Base-by-base conservation (phyloP, 1,139 yeast species). In the Taphrina betulina region DNA sequence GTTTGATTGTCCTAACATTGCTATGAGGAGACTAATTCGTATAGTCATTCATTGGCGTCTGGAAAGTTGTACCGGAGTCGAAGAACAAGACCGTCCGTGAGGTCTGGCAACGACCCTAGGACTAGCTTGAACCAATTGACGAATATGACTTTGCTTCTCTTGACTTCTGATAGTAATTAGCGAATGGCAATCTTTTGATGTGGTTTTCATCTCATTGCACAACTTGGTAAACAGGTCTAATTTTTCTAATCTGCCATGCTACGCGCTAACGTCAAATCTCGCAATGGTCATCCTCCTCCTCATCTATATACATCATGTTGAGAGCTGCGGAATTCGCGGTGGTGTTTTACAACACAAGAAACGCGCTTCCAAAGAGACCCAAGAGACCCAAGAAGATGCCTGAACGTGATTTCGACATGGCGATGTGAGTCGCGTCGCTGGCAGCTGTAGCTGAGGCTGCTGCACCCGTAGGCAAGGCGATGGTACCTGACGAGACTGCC, bases 61-160 rank as follows among this genome's bases (percentile, higher is more conserved):
- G 63, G 35, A 38, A 60, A 2, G 70, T 67, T 51, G 74, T 88
- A 2, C 96, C 96, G 0, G 96, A 89, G 66, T 87, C 96, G 0
- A 85, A 79, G 65, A 92, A 92, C 2, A 78, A 78, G 62, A 63
- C 65, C 5, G 71, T 78, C 1, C 81, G 81, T 63, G 79, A 77
- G 42, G 80, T 38, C 10, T 50, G 46, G 46, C 46, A 19, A 33
- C n/a, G n/a, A n/a, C n/a, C n/a, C n/a, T n/a, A n/a, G n/a, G n/a
- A n/a, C n/a, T n/a, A n/a, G n/a, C n/a, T n/a, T n/a, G n/a, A n/a
- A n/a, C n/a, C n/a, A n/a, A n/a, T n/a, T n/a, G n/a, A n/a, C n/a
- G n/a, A n/a, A n/a, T n/a, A n/a, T n/a, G n/a, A n/a, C n/a, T n/a
- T n/a, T n/a, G n/a, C n/a, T n/a, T n/a, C n/a, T n/a, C n/a, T n/a